Percentiles rank a stretch among this genome's conserved stretches.
These are phyloP conservation scores for Ogataea philodendri DNA, from an alignment of 805 yeast species.

Conservation along the genomic window DNA sequence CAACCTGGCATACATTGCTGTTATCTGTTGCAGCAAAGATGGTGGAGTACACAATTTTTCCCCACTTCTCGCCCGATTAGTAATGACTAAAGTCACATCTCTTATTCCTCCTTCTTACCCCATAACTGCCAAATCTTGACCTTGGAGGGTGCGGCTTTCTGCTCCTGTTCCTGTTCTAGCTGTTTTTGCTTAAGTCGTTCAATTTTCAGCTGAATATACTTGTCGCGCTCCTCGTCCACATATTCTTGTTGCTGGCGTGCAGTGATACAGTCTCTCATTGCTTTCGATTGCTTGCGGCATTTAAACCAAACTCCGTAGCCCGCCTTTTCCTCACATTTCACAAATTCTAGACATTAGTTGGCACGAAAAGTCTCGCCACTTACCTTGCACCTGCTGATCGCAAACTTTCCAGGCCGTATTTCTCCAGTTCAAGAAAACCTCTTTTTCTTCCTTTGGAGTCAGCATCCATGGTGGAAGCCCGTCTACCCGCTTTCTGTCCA, in stretches of 20 bases:
- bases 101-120: slow-evolving; percentile 11
- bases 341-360: slow-evolving; percentile 40
- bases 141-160: slow-evolving; percentile 8
- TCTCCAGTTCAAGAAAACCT: slow-evolving; percentile 69
- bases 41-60: slow-evolving; percentile 9
- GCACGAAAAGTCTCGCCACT: slow-evolving; percentile 7
- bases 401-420: slow-evolving; percentile 62
- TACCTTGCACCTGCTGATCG: slow-evolving; percentile 63
- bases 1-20: slow-evolving; percentile 7
- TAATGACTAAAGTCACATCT: slow-evolving; percentile 3
- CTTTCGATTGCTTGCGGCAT: slow-evolving; percentile 58
- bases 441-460: slow-evolving; percentile 73
- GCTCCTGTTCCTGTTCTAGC: slow-evolving; percentile 6
- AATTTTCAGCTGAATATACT: slow-evolving; percentile 57
- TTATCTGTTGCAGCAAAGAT: slow-evolving; percentile 3
- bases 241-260: slow-evolving; percentile 59
- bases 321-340: slow-evolving; percentile 60
- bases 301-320: slow-evolving; percentile 67
- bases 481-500: slow-evolving; percentile 32
- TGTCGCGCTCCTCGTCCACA: slow-evolving; percentile 68
- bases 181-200: slow-evolving; percentile 34
- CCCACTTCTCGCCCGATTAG: slow-evolving; percentile 6
- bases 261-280: slow-evolving; percentile 62
- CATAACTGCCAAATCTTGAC: slow-evolving; percentile 13
- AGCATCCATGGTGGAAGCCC: slow-evolving; percentile 72